Base-by-base conservation (phyloP, 257 asterid species). In the Fraxinus quadrangulata region DNA sequence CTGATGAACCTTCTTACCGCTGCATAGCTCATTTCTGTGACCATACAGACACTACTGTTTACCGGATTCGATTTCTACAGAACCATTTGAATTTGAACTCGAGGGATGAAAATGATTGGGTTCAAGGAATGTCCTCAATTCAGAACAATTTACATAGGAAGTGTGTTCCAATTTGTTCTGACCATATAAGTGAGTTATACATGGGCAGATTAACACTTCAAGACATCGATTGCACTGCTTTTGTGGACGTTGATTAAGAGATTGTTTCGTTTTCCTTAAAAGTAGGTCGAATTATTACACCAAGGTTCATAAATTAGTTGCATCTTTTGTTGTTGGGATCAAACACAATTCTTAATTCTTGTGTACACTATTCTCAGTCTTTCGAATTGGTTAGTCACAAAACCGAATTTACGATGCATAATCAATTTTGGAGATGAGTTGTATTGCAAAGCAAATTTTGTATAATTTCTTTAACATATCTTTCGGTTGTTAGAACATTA, bases 21-120 rank as follows among this genome's bases (percentile, higher is more conserved):
- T 93, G 99, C 80, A 80, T 82, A 6, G 94, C 93, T 75, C 97
- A 91, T 83, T 95, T 95, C 75, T 95, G 98, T 67, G 73, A 77
- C 24, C 78, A 85, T 61, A 79, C 61, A 2, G 96, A 95, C 56
- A 86, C 97, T 0, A 73, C 59, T 12, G 91, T 86, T 21, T 89
- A 91, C 47, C 79, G 97, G 84, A 86, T 95, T 65, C 81, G 83
- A 65, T 81, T 94, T 72, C 81, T 88, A 74, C 90, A 87, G 72
- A 84, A 81, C 42, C 81, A 83, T 85, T 82, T 86, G 31, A 45
- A 79, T 9, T 75, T 84, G 79, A 54, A 80, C 45, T 68, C 85
- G 0, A 66, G 71, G 9, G 86, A 85, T 19, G 81, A 71, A 78
- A 76, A 71, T 6, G 72, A 34, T 30, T 80, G 92, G 90, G 79